Percentiles rank a stretch among this genome's conserved stretches.
These are phyloP conservation scores for Nissolia schottii DNA, from an alignment of 306 rosid species.

Conservation along the genomic window DNA sequence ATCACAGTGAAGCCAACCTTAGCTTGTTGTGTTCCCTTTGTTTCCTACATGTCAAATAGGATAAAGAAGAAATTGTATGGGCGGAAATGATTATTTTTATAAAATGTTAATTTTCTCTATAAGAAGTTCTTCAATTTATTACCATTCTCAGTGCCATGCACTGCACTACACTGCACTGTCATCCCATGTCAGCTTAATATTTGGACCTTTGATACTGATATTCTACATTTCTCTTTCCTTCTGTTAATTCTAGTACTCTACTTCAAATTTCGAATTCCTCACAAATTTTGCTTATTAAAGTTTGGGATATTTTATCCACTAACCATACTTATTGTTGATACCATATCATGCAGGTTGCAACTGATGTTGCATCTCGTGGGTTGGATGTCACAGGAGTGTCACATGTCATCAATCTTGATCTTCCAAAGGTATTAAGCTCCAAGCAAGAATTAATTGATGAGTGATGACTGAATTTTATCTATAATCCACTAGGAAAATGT, in stretches of 20 bases:
- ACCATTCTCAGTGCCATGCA: background rate
- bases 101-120: background rate
- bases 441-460: constrained; percentile 3
- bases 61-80: background rate
- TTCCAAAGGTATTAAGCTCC: constrained; percentile 68
- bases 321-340: constrained; percentile 8
- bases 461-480: constrained; percentile 12
- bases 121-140: background rate
- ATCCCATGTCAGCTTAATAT: background rate
- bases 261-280: background rate
- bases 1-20: constrained; percentile 1
- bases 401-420: constrained; percentile 84
- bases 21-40: background rate
- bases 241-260: constrained; percentile 3
- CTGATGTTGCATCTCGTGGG: constrained; percentile 92
- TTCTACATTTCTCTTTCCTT: background rate
- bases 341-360: constrained; percentile 60
- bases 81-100: background rate
- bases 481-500: constrained; percentile 13
- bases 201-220: background rate
- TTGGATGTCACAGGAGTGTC: constrained; percentile 93
- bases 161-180: background rate
- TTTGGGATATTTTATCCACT: background rate
- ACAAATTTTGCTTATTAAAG: background rate
- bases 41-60: background rate